phyloP scores from a whole-genome alignment of 176 grass and related monocot species.

The Carex pumila region DNA sequence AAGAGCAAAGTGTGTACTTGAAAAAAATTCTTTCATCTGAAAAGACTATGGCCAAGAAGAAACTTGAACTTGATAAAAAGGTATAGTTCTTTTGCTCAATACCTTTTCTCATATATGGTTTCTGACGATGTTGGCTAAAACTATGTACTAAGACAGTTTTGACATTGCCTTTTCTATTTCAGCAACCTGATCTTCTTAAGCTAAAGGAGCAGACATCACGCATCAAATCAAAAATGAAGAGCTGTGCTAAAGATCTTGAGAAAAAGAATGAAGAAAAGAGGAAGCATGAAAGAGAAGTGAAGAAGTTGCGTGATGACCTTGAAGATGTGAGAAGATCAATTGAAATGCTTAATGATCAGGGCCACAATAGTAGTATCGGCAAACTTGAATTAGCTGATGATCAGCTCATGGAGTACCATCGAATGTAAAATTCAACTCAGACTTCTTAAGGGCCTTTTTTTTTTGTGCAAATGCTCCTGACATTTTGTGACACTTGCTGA shows the following conservation, averaged over 20 bases:
- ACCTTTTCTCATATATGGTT: constrained; percentile 1
- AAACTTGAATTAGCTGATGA: constrained; percentile 87
- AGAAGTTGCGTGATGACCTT: constrained; percentile 62
- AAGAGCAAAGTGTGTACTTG: constrained; percentile 80
- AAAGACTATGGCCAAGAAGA: constrained; percentile 81
- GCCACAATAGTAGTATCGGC: constrained; percentile 41
- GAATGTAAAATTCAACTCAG: constrained; percentile 54
- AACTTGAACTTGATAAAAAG: constrained; percentile 88
- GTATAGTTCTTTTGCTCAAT: constrained; percentile 25
- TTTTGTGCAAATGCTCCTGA: not conserved
- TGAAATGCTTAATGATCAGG: constrained; percentile 56
- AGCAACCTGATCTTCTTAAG: constrained; percentile 97
- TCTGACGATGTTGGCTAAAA: not conserved
- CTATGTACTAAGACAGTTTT: not conserved
- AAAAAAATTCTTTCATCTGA: constrained; percentile 78
- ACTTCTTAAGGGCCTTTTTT: not conserved
- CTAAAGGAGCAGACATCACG: constrained; percentile 89
- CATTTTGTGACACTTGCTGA: not conserved
- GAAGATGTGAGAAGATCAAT: constrained; percentile 62
- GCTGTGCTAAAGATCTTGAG: constrained; percentile 84
- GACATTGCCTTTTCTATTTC: constrained; percentile 24
- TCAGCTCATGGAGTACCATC: constrained; percentile 82
- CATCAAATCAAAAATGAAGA: constrained; percentile 98
- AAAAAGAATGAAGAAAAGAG: constrained; percentile 91
- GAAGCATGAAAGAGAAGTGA: constrained; percentile 66